Evolutionary conservation across 2,329 filamentous ascomycete species (phyloP).

Genomic region (Nemania sp.): DNA sequence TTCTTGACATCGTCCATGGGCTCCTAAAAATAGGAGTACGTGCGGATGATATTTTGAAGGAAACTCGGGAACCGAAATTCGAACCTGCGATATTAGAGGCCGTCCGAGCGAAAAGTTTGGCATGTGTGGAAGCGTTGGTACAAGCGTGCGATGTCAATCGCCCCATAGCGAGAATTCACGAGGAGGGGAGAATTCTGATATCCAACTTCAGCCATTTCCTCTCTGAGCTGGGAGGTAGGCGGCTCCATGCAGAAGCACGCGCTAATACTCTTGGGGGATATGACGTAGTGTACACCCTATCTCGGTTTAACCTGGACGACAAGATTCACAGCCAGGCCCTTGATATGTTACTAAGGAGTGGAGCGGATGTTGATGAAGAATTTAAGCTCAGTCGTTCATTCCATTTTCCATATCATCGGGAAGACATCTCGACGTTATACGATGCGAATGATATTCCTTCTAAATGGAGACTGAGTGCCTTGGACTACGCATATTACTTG

Average conservation of each 20-base stretch:
- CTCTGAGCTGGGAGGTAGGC: not conserved
- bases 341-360: too few species aligned
- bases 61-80: not conserved
- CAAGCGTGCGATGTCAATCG: conserved; percentile 16
- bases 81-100: not conserved
- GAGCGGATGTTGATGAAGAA: conserved; percentile 1
- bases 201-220: conserved; percentile 3
- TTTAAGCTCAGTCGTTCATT: not conserved
- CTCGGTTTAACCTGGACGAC: too few species aligned
- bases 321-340: too few species aligned
- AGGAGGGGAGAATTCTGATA: too few species aligned
- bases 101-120: not conserved
- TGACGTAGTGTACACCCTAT: too few species aligned
- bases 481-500: conserved; percentile 7
- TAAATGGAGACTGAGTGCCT: not conserved
- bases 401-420: not conserved
- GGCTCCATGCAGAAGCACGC: too few species aligned
- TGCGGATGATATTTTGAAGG: not conserved
- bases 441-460: not conserved
- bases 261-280: too few species aligned
- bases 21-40: not conserved
- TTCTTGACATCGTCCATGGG: not conserved
- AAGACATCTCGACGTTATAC: too few species aligned
- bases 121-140: not conserved
- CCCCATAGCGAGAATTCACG: not conserved